Evolutionary conservation across 129 eudicot species (phyloP).

Genomic region (Sambucus nigra): DNA sequence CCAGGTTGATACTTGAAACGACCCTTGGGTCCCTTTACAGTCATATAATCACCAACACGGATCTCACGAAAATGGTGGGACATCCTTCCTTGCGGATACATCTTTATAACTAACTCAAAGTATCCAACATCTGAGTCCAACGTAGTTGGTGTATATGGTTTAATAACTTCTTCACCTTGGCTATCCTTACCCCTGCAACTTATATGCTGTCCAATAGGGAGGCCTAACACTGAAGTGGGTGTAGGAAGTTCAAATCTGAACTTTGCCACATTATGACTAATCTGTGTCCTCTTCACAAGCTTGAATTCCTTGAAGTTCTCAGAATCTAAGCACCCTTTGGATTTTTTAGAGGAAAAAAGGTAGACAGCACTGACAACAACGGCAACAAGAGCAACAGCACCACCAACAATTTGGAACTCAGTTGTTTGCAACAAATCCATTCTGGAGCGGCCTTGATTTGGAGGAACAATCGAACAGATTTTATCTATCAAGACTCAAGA

Average conservation of each 20-base stretch:
- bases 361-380: conserved; percentile 36
- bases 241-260: conserved; percentile 51
- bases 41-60: too few relatives aligned
- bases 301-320: conserved; percentile 36
- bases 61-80: conserved; percentile 95
- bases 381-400: conserved; percentile 37
- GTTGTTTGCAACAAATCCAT: conserved; percentile 40
- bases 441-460: too few relatives aligned
- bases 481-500: too few relatives aligned
- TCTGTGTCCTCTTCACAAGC: conserved; percentile 43
- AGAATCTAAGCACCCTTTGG: conserved; percentile 47
- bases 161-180: conserved; percentile 87
- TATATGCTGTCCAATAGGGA: conserved; percentile 56
- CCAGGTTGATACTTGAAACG: too few relatives aligned
- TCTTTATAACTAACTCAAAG: too few relatives aligned
- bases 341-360: conserved; percentile 32
- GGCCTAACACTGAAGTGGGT: conserved; percentile 52
- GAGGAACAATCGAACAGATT: too few relatives aligned
- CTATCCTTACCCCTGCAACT: conserved; percentile 92
- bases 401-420: conserved; percentile 27
- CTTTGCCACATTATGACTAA: conserved; percentile 51
- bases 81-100: conserved; percentile 98
- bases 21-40: too few relatives aligned
- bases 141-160: conserved; percentile 90
- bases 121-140: conserved; percentile 89